A percentile compares a stretch with the other conserved stretches of the same genome.
Conservation (phyloP, 2,329 filamentous ascomycete species). For the Sclerotinia glacialis region DNA sequence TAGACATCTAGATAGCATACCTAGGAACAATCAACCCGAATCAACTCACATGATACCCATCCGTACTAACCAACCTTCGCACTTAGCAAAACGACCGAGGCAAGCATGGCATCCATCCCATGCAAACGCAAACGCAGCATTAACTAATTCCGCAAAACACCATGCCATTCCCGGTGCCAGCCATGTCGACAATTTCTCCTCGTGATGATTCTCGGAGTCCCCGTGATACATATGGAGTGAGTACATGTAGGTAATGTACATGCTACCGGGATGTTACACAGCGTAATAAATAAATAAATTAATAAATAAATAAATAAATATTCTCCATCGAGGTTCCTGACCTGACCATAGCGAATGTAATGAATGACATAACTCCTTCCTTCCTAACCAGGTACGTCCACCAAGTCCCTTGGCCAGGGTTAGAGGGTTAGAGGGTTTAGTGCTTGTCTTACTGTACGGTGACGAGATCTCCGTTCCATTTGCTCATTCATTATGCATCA, state of each 20-base stretch:
- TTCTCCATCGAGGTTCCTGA: not conserved
- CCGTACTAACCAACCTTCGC: not conserved
- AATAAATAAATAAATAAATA: too few species aligned
- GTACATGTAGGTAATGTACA: not conserved
- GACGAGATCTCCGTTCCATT: constrained; percentile 4
- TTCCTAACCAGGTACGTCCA: not conserved
- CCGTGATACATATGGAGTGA: constrained; percentile 14
- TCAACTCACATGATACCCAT: not conserved
- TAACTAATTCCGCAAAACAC: not conserved
- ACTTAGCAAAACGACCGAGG: not conserved
- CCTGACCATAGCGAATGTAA: too few species aligned
- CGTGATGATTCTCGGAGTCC: constrained; percentile 6
- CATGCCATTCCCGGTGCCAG: not conserved
- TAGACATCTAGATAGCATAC: not conserved
- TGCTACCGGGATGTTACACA: too few species aligned
- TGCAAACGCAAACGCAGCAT: not conserved
- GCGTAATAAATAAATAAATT: too few species aligned
- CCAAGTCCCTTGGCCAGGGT: too few species aligned
- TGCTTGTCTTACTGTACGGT: not conserved
- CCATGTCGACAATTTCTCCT: not conserved
- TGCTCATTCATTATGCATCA: not conserved
- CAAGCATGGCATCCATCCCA: not conserved
- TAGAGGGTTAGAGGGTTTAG: too few species aligned
- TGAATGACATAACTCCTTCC: constrained; percentile 6
- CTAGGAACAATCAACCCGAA: not conserved